Evolutionary conservation across 2,329 filamentous ascomycete genomes (phyloP).

Genomic region (Pseudogymnoascus sp.): DNA sequence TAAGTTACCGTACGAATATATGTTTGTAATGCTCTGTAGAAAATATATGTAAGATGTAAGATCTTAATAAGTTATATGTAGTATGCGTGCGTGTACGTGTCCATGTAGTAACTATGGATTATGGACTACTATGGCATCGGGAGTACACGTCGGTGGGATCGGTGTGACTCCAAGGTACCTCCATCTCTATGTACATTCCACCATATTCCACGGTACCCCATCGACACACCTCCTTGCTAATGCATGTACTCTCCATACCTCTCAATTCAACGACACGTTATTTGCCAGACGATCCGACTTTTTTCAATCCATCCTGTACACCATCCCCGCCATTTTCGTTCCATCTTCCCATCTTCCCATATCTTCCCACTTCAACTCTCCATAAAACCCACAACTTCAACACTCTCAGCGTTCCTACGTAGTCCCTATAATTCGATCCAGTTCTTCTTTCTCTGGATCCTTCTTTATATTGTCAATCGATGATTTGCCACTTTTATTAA

Average conservation of each 20-base stretch:
- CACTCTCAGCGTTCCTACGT: not conserved
- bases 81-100: too few species aligned
- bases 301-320: not conserved
- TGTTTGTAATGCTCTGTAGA: too few species aligned
- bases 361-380: not conserved
- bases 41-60: too few species aligned
- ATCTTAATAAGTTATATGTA: too few species aligned
- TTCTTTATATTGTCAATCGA: not conserved
- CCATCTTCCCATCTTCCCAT: not conserved
- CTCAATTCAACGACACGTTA: not conserved
- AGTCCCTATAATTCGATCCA: not conserved
- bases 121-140: too few species aligned
- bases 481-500: not conserved
- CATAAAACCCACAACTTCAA: conserved; percentile 4
- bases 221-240: not conserved
- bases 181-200: not conserved
- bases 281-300: not conserved
- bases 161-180: conserved; percentile 1
- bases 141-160: not conserved
- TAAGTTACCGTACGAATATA: too few species aligned
- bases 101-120: too few species aligned
- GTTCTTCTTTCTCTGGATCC: not conserved
- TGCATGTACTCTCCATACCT: not conserved
- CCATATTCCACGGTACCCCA: not conserved
- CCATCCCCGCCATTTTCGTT: not conserved